A percentile compares a stretch with the other conserved stretches of the same genome.
Evolutionary conservation across 2,329 filamentous ascomycete species (phyloP).

Genomic region (Alternaria conjuncta): DNA sequence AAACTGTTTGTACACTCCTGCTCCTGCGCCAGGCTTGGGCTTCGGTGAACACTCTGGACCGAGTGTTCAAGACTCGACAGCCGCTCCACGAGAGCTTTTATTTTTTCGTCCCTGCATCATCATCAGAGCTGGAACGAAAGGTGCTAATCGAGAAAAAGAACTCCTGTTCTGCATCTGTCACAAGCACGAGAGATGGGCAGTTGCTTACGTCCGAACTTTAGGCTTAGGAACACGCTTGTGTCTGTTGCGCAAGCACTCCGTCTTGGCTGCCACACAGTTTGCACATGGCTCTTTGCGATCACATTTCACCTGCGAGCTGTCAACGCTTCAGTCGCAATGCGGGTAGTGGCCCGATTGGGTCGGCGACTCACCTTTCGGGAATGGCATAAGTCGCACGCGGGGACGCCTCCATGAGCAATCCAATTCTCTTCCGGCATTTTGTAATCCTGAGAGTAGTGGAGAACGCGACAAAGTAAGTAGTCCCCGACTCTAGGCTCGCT

Average conservation of each 20-base stretch:
- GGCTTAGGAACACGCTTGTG: conserved; percentile 34
- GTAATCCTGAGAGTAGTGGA: background rate
- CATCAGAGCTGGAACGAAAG: background rate
- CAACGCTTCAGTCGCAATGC: background rate
- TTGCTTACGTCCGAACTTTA: conserved; percentile 34
- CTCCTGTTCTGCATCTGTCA: background rate
- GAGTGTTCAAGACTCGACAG: conserved; percentile 36
- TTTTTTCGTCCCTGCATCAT: conserved; percentile 33
- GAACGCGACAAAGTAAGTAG: background rate
- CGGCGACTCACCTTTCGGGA: conserved; percentile 17
- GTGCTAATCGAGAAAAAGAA: background rate
- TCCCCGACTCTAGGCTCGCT: background rate
- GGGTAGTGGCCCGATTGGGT: background rate
- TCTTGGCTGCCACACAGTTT: conserved; percentile 35
- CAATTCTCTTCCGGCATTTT: conserved; percentile 43
- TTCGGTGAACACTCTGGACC: conserved; percentile 18
- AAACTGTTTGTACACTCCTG: background rate
- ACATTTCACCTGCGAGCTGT: conserved; percentile 39
- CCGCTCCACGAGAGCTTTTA: conserved; percentile 37
- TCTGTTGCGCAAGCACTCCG: conserved; percentile 40
- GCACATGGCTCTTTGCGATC: conserved; percentile 43
- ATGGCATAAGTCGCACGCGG: conserved; percentile 42
- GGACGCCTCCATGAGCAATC: conserved; percentile 38
- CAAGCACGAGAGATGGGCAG: background rate
- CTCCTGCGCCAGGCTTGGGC: conserved; percentile 4